These are phyloP conservation scores for Tulasnella sp. DNA, from an alignment of 768 basidiomycete species.

Conservation along the genomic window DNA sequence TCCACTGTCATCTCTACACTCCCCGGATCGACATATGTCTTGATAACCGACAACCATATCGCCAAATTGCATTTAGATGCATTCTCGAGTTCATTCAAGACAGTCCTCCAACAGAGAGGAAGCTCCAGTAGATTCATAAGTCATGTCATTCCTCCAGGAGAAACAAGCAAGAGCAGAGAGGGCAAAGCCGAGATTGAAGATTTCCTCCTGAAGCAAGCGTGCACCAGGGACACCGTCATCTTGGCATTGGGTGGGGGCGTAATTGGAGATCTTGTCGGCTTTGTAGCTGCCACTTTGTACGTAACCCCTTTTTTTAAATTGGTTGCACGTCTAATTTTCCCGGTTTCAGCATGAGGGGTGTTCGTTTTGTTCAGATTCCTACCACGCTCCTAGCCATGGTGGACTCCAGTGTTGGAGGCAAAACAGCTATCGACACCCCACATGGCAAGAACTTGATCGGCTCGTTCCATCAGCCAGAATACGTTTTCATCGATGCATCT, in stretches of 20 bases:
- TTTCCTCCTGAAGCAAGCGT: conserved; percentile 72
- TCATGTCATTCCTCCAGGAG: conserved; percentile 76
- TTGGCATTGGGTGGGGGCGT: conserved; percentile 94
- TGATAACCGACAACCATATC: conserved; percentile 87
- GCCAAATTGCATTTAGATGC: conserved; percentile 60
- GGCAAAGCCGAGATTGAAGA: conserved; percentile 93
- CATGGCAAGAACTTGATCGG: conserved; percentile 98
- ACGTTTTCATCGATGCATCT: conserved; percentile 93
- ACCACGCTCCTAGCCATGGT: conserved; percentile 98
- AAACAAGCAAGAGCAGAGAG: conserved; percentile 80
- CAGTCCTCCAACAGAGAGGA: conserved; percentile 26
- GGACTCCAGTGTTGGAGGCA: conserved; percentile 93
- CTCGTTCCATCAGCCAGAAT: conserved; percentile 96
- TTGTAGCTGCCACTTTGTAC: conserved; percentile 92
- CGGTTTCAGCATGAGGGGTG: conserved; percentile 76
- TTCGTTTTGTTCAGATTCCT: conserved; percentile 90
- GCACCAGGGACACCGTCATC: conserved; percentile 86
- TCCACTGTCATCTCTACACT: conserved; percentile 55
- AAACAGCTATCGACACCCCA: conserved; percentile 98
- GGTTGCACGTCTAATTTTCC: neutral
- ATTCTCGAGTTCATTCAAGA: conserved; percentile 54
- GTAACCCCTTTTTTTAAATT: neutral
- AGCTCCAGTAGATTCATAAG: conserved; percentile 60
- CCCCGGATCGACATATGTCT: conserved; percentile 73
- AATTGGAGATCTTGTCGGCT: conserved; percentile 92